Base-by-base conservation (phyloP, 2,329 filamentous ascomycete species). In the Fusarium liriodendri region DNA sequence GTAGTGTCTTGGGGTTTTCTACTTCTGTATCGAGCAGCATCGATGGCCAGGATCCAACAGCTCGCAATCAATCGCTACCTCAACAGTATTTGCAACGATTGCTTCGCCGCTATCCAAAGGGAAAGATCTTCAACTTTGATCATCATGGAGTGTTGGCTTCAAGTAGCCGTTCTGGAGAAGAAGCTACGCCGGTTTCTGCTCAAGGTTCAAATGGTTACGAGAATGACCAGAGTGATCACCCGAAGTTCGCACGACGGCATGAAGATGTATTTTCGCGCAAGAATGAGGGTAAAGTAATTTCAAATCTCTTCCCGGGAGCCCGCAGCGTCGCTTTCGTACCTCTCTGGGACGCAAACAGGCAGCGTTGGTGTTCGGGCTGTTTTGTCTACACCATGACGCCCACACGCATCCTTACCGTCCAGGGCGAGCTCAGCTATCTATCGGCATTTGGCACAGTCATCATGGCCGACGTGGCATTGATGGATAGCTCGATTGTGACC, bases 401-500 rank as follows among this genome's bases (percentile, higher is more conserved):
- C 2, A 84, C 82, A 0, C 84, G 86, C 6, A 79, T 84, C 5
- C 85, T 90, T 37, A 85, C 83, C 1, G 73, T 82, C 1, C 80
- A 85, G 42, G 84, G 85, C 18, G 89, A 90, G 50, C 81, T 91
- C 2, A 86, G 83, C 16, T 88, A 87, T 35, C 80, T 90, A 5
- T 79, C 80, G 6, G 87, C 86, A 0, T 90, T 90, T 72, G 85
- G 84, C 0, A 85, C 87, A 57, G 86, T 86, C 1, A 86, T 89
- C 20, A 90, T 90, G 87, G 84, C 87, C 0, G 89, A 92, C 62
- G 81, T 92, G 6, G 84, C 54, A 85, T 1, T 82, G 87, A 5
- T 75, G 89, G 33, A 80, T 82, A 32, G 77, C 78, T 3, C 79
- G 10, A 75, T 80, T 13, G 82, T 83, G 0, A 83, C 84, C 37